Evolutionary conservation across 306 rosid genomes (phyloP).

Genomic region (Oxytropis ochrocephala): DNA sequence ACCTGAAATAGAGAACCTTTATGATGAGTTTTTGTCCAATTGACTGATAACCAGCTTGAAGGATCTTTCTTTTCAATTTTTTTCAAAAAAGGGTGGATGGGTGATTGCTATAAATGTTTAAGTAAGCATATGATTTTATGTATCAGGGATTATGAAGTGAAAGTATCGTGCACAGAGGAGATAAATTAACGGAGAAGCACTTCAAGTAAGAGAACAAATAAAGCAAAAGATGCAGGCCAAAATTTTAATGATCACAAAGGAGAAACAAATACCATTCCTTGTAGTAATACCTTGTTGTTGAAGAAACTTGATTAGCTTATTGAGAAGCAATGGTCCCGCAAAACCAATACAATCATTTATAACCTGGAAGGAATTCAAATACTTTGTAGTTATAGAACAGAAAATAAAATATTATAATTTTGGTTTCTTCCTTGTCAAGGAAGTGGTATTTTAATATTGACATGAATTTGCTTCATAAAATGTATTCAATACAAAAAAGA

Average conservation of each 20-base stretch:
- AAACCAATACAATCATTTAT: slow-evolving; percentile 83
- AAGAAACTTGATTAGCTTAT: slow-evolving; percentile 77
- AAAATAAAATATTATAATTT: not conserved
- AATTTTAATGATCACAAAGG: slow-evolving; percentile 8
- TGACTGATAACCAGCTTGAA: slow-evolving; percentile 6
- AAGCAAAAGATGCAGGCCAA: not conserved
- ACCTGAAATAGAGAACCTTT: slow-evolving; percentile 41
- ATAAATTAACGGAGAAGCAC: not conserved
- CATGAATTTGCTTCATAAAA: not conserved
- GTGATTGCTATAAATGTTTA: not conserved
- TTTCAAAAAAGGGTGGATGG: not conserved
- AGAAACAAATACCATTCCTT: slow-evolving; percentile 18
- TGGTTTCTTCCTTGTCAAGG: slow-evolving; percentile 6
- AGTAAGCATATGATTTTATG: not conserved
- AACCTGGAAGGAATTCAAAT: slow-evolving; percentile 53
- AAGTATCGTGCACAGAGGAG: not conserved
- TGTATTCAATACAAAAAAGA: not conserved
- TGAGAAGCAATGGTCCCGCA: slow-evolving; percentile 94
- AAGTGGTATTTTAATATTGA: slow-evolving; percentile 8
- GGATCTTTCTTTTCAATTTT: not conserved
- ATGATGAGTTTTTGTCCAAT: not conserved
- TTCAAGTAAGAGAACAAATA: slow-evolving; percentile 11
- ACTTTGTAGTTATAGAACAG: slow-evolving; percentile 1
- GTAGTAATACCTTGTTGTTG: slow-evolving; percentile 69
- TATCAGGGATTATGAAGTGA: slow-evolving; percentile 4